Evolutionary conservation across 805 yeast genomes (phyloP), one percentile per base, ranked within the genome.

Genomic region (Tetrapisispora namnaoensis): DNA sequence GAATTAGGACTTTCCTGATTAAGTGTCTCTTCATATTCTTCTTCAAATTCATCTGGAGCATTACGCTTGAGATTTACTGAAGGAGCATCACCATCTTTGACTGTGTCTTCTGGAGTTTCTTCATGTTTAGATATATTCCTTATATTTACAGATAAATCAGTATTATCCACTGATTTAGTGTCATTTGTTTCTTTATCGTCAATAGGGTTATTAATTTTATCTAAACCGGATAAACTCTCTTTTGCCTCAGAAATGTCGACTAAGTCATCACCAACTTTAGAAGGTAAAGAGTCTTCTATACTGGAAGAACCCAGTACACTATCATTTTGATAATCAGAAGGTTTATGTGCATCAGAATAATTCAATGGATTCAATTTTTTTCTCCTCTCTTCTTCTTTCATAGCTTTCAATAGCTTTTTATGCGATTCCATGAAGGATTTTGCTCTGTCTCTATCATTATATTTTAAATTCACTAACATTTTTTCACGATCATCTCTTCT

Each of bases 391-490:
- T 65, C 69, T 27, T 61, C 64, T 42, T 60, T 53, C 63, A 65
- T 57, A 1, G 68, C 68, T 44, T 53, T 50, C 21, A 65, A 50
- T n/a, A 65, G 49, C 37, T 62, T 59, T 47, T 59, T 60, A 44
- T 65, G 62, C 3, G 63, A 57, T 48, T 60, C 64, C 66, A 65
- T 65, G 45, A 65, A 65, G 4, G 58, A 53, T 47, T 61, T 65
- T 10, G 68, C 60, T 41, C 56, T 60, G 42, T 58, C 60, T 44
- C 67, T 58, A 42, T 65, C 69, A 39, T 63, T 65, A 47, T 65
- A 65, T 49, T 65, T 65, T 60, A 65, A 56, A 40, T 56, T 59
- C 7, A 62, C 66, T n/a, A 65, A 51, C 69, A 65, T 65, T 41
- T 56, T 59, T 35, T 65, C 69, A 28, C 65, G 52, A 2, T 60